A percentile compares a stretch with the other conserved stretches of the same genome.
These are phyloP conservation scores for Lotus japonicus DNA, from an alignment of 306 rosid genomes.

Conservation along the genomic window DNA sequence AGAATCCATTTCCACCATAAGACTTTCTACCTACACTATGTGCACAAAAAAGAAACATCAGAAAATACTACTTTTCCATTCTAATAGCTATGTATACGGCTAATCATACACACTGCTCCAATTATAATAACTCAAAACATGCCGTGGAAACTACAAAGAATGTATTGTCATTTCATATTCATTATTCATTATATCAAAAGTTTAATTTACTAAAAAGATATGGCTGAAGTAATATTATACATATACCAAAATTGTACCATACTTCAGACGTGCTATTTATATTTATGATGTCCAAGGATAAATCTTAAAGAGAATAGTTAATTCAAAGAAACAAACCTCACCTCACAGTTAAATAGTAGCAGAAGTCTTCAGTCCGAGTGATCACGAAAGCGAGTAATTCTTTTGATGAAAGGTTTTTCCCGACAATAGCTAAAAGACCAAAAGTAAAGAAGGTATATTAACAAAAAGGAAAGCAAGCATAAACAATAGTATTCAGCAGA, in stretches of 20 bases:
- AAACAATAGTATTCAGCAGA: constrained; percentile 2
- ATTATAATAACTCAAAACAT: no score
- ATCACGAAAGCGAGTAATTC: constrained; percentile 53
- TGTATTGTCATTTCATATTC: not conserved
- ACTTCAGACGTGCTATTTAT: not conserved
- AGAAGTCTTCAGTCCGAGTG: constrained; percentile 54
- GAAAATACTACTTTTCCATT: not conserved
- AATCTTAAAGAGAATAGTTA: not conserved
- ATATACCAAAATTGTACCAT: constrained; percentile 10
- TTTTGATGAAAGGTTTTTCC: constrained; percentile 69
- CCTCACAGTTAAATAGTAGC: constrained; percentile 17
- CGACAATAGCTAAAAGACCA: constrained; percentile 42
- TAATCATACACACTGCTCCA: no score
- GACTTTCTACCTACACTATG: no score
- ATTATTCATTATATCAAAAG: not conserved
- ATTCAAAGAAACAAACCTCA: constrained; percentile 15
- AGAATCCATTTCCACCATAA: no score
- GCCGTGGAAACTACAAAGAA: not conserved
- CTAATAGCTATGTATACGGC: no score
- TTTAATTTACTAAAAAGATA: constrained; percentile 8
- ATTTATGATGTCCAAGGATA: constrained; percentile 10
- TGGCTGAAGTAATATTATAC: not conserved
- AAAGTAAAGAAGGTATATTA: not conserved
- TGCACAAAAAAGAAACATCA: no score
- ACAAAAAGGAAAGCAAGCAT: not conserved